Base-by-base conservation (phyloP, 495 filamentous ascomycete genomes). In the Aspergillus olivimuriae region DNA sequence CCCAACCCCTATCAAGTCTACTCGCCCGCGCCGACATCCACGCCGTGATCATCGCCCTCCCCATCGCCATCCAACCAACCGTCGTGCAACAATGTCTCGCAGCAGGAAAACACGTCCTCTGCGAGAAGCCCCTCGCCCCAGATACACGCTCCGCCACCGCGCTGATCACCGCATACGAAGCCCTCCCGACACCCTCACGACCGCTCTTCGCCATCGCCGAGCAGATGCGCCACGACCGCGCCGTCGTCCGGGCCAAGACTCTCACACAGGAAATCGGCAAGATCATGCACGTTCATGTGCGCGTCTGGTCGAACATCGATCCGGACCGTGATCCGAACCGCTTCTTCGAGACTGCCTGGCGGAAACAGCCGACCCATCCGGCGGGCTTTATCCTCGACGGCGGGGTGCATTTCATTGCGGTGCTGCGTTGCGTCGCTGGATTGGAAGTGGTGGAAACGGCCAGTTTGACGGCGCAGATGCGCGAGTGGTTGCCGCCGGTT, bases 301-400 rank as follows among this genome's bases (percentile, higher is more conserved):
- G 35, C 17, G 18, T 38, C 7, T 38, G 35, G 35, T 1, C 2
- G 11, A 18, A 38, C 11, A 23, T 22, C 20, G 11, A 22, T 1
- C 35, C 35, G 6, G 61, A 49, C 4, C n/a, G n/a, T n/a, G 70
- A 73, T 48, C 67, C 70, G 0, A 55, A 51, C 14, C 11, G 18
- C 15, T 30, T 12, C 22, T 41, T 18, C 8, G 40, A 47, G n/a
- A 50, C 56, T 4, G 42, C 48, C 20, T 87, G 84, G 84, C 72
- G 84, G 14, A 84, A 81, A 52, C 69, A 48, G 15, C 84, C 83
- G 2, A 58, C 72, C 21, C 72, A 84, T 53, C 83, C 86, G 55
- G 84, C 82, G 11, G 84, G 84, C 4, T 88, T 84, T 52, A 46
- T 86, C 9, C 64, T 87, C 1, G 84, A 87, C 50, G 83, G 77